Evolutionary conservation across 2,329 filamentous ascomycete genomes (phyloP).

Genomic region (Metarhizium anisopliae): DNA sequence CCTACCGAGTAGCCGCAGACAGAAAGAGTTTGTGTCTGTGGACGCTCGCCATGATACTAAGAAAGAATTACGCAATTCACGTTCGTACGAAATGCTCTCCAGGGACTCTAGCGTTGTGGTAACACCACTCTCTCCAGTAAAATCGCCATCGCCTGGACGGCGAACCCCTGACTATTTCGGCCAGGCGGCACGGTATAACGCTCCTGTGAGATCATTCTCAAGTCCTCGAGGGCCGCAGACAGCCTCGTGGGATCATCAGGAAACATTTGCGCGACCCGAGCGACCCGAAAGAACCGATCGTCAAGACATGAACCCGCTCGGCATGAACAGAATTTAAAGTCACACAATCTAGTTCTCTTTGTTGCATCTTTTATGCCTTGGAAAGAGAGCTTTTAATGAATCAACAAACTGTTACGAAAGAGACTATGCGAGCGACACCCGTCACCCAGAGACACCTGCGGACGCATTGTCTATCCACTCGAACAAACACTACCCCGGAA

Average conservation of each 20-base stretch:
- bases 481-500: too few relatives aligned
- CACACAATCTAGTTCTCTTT: too few relatives aligned
- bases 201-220: slow-evolving; percentile 46
- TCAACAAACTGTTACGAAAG: not conserved
- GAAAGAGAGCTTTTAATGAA: too few relatives aligned
- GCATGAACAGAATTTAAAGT: slow-evolving; percentile 41
- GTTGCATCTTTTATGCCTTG: too few relatives aligned
- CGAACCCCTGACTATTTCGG: slow-evolving; percentile 48
- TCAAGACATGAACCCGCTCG: slow-evolving; percentile 43
- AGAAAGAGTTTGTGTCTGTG: slow-evolving; percentile 80
- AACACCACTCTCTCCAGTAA: slow-evolving; percentile 39
- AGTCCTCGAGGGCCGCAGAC: slow-evolving; percentile 40
- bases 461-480: too few relatives aligned
- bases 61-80: slow-evolving; percentile 42
- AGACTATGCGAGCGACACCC: not conserved
- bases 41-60: slow-evolving; percentile 61
- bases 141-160: slow-evolving; percentile 27
- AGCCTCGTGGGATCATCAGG: slow-evolving; percentile 32
- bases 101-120: slow-evolving; percentile 44
- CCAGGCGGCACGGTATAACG: slow-evolving; percentile 43
- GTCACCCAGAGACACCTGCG: not conserved
- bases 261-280: slow-evolving; percentile 27
- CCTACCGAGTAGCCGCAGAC: slow-evolving; percentile 33
- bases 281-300: slow-evolving; percentile 9
- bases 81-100: slow-evolving; percentile 73